Conservation (phyloP, 352 stramenopile genomes). For the Pythium inflatum region DNA sequence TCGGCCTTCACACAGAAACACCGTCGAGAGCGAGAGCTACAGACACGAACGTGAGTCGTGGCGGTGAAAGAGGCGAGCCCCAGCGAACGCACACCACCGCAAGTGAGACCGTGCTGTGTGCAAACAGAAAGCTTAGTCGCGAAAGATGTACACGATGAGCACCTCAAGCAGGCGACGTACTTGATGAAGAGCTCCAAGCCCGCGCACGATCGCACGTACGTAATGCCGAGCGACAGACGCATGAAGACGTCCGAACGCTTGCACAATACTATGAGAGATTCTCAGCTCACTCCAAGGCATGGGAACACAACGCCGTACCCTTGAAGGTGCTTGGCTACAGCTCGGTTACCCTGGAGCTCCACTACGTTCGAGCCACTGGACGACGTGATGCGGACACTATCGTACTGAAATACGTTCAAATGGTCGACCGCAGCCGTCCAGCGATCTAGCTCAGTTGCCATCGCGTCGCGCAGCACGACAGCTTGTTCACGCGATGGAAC, state of each 20-base stretch:
- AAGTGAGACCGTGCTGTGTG: slow-evolving; percentile 30
- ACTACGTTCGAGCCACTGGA: not conserved
- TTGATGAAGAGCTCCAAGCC: slow-evolving; percentile 18
- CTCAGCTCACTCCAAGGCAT: not conserved
- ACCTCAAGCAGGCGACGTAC: slow-evolving; percentile 25
- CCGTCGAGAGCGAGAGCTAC: slow-evolving; percentile 49
- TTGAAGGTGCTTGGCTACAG: slow-evolving; percentile 17
- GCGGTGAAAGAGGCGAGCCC: too few species aligned
- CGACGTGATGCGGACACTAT: not conserved
- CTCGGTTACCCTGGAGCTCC: slow-evolving; percentile 8
- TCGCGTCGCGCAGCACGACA: not conserved
- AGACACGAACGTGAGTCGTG: not conserved
- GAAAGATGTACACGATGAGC: not conserved
- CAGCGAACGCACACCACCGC: slow-evolving; percentile 48
- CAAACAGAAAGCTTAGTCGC: too few species aligned
- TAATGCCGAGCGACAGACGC: slow-evolving; percentile 3
- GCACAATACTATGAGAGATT: slow-evolving; percentile 2
- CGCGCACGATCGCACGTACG: slow-evolving; percentile 13
- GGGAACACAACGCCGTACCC: slow-evolving; percentile 8
- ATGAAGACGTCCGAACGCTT: slow-evolving; percentile 29
- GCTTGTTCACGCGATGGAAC: not conserved
- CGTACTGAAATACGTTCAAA: slow-evolving; percentile 28
- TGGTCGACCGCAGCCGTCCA: slow-evolving; percentile 16
- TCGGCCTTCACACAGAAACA: slow-evolving; percentile 45
- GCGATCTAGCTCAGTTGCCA: slow-evolving; percentile 8